These are phyloP conservation scores for Candolleomyces eurysporus DNA, from an alignment of 768 basidiomycete genomes.

Conservation along the genomic window DNA sequence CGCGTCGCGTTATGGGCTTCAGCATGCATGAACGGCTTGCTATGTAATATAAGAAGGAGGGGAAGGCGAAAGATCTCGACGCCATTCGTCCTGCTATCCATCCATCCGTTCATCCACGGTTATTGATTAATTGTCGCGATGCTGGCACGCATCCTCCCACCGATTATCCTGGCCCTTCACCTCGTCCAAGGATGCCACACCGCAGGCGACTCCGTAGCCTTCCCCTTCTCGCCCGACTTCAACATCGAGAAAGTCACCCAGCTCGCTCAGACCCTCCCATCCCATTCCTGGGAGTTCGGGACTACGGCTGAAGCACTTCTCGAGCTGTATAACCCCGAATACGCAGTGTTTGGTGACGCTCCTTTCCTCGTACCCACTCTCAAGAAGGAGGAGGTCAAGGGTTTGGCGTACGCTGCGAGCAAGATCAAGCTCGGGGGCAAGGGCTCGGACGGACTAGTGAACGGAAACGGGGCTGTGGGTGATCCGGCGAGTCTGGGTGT, in stretches of 20 bases:
- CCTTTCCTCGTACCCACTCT: slow-evolving; percentile 34
- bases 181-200: too few species aligned
- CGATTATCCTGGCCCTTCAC: too few species aligned
- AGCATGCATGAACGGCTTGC: too few species aligned
- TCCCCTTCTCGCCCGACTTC: slow-evolving; percentile 37
- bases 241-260: slow-evolving; percentile 30
- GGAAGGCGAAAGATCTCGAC: too few species aligned
- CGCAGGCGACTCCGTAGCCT: slow-evolving; percentile 5
- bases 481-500: slow-evolving; percentile 50
- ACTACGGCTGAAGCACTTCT: slow-evolving; percentile 40
- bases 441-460: slow-evolving; percentile 30
- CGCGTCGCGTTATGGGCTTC: too few species aligned
- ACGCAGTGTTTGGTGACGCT: slow-evolving; percentile 36
- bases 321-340: slow-evolving; percentile 38
- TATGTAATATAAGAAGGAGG: too few species aligned
- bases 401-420: slow-evolving; percentile 35
- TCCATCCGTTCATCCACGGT: too few species aligned
- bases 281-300: slow-evolving; percentile 50
- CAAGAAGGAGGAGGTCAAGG: slow-evolving; percentile 16
- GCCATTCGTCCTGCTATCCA: too few species aligned
- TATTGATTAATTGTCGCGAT: too few species aligned
- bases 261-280: slow-evolving; percentile 34
- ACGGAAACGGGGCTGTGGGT: slow-evolving; percentile 40
- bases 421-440: slow-evolving; percentile 32
- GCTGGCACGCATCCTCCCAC: too few species aligned